A percentile compares a stretch with the other conserved stretches of the same genome.
These are phyloP conservation scores for Cucumis sativus DNA, from an alignment of 306 rosid species.

Conservation along the genomic window DNA sequence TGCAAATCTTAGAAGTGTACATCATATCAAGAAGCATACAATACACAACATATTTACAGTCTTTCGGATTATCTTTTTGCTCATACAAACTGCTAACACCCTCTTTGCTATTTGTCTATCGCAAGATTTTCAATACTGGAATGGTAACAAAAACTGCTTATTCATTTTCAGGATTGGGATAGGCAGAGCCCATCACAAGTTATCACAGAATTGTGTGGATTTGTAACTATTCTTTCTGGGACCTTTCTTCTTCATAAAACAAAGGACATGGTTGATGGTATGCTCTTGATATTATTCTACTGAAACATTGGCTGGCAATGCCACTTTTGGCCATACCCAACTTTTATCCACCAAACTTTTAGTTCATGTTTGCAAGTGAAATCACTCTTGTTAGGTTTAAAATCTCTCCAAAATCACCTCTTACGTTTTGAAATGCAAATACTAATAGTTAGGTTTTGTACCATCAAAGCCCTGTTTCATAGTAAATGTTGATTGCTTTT, in stretches of 20 bases:
- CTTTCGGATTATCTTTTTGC: not conserved
- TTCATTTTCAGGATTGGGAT: conserved; percentile 83
- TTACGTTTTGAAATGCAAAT: too few species aligned
- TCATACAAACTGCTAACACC: not conserved
- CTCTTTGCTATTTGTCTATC: not conserved
- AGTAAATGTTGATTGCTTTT: too few species aligned
- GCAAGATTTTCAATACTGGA: not conserved
- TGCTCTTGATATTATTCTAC: conserved; percentile 8
- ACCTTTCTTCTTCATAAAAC: conserved; percentile 98
- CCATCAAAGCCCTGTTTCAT: too few species aligned
- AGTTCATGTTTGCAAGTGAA: too few species aligned
- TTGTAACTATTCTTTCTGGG: conserved; percentile 93
- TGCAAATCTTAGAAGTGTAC: not conserved
- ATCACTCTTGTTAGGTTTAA: too few species aligned
- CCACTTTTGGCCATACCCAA: not conserved
- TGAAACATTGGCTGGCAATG: not conserved
- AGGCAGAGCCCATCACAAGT: conserved; percentile 97
- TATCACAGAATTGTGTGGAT: conserved; percentile 87
- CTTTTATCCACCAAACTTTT: too few species aligned
- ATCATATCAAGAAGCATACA: not conserved
- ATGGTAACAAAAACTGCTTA: not conserved
- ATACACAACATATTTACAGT: not conserved
- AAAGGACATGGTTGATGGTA: conserved; percentile 93
- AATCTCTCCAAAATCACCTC: too few species aligned
- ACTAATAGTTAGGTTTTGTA: too few species aligned